Conservation (phyloP, 345 rosid species). For the Citrus trifoliata region DNA sequence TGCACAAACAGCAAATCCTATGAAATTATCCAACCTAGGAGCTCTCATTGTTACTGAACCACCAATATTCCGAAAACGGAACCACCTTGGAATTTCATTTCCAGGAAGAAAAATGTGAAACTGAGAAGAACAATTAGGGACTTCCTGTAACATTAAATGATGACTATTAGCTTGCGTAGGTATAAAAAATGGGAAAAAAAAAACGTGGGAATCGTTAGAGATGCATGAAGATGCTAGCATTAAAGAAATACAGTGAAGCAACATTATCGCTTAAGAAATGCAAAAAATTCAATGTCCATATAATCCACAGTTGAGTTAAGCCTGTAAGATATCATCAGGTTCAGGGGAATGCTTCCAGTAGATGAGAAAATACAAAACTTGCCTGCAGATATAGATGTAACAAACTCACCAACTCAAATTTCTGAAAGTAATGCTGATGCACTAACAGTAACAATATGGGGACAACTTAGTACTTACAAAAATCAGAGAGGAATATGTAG, state of each 20-base stretch:
- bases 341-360: too few relatives aligned
- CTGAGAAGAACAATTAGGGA: background rate
- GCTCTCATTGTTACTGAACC: background rate
- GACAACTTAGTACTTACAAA: background rate
- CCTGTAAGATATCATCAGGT: too few relatives aligned
- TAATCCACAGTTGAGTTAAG: too few relatives aligned
- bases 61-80: background rate
- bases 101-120: constrained; percentile 6
- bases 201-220: too few relatives aligned
- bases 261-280: too few relatives aligned
- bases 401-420: background rate
- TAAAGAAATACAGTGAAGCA: too few relatives aligned
- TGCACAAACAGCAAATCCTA: constrained; percentile 14
- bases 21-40: background rate
- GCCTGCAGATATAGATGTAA: background rate
- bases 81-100: constrained; percentile 18
- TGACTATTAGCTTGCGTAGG: background rate
- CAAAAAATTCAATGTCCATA: too few relatives aligned
- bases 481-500: background rate
- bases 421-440: background rate
- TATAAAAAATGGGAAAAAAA: too few relatives aligned
- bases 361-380: background rate
- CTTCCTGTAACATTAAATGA: background rate
- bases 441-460: background rate
- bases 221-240: too few relatives aligned